A percentile compares a stretch with the other conserved stretches of the same genome.
Conservation (phyloP, 164 flowering plant genomes). For the Tetracentron sinense region DNA sequence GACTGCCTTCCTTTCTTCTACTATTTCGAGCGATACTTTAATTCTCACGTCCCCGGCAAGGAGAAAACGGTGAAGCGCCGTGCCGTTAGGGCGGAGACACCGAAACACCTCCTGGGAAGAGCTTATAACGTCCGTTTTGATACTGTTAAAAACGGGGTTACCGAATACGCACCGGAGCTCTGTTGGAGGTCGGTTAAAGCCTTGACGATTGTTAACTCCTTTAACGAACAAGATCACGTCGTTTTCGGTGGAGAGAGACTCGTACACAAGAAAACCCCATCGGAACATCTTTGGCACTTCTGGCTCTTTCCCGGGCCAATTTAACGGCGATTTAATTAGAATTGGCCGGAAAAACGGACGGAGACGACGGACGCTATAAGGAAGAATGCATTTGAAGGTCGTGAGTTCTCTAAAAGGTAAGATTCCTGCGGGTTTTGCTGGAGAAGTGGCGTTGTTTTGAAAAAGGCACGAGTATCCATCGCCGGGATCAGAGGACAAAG, state of each 20-base stretch:
- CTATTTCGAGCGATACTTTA: conserved; percentile 43
- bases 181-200: conserved; percentile 35
- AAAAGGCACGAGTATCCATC: no score
- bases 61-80: conserved; percentile 11
- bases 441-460: no score
- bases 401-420: no score
- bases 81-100: conserved; percentile 43
- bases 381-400: no score
- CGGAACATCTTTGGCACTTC: conserved; percentile 32
- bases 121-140: conserved; percentile 51
- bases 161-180: conserved; percentile 62
- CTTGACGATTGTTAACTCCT: conserved; percentile 64
- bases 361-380: no score
- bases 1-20: conserved; percentile 3
- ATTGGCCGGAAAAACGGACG: no score
- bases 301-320: no score
- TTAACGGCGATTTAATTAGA: no score
- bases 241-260: conserved; percentile 52
- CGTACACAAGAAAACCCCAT: conserved; percentile 64
- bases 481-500: no score
- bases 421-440: no score
- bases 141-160: conserved; percentile 16
- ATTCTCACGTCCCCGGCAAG: conserved; percentile 3
- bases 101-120: conserved; percentile 83
- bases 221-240: conserved; percentile 81